Evolutionary conservation across 371 early-diverging fungal species (phyloP).

Genomic region (Cokeromyces recurvatus): DNA sequence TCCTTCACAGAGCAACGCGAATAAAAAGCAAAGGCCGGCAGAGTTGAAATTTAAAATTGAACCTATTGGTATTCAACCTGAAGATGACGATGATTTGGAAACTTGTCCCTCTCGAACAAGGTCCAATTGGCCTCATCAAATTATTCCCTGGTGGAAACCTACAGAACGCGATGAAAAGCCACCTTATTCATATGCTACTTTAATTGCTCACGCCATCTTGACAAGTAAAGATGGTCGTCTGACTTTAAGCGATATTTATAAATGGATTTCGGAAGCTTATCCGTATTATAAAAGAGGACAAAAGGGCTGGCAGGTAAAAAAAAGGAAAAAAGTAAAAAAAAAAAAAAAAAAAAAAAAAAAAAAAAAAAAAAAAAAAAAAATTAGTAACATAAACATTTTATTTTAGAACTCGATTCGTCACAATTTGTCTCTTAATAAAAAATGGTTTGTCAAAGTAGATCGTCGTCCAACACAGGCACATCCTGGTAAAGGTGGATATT

Average conservation of each 20-base stretch:
- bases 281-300: slow-evolving; percentile 74
- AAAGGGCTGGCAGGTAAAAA: slow-evolving; percentile 79
- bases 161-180: slow-evolving; percentile 60
- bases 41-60: slow-evolving; percentile 36
- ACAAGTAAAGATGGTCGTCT: slow-evolving; percentile 68
- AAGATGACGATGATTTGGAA: slow-evolving; percentile 44
- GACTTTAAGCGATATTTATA: slow-evolving; percentile 91
- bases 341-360: no score
- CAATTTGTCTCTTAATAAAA: slow-evolving; percentile 92
- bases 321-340: no score
- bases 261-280: slow-evolving; percentile 79
- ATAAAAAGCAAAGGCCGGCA: slow-evolving; percentile 8
- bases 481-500: slow-evolving; percentile 96
- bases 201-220: slow-evolving; percentile 90
- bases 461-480: slow-evolving; percentile 76
- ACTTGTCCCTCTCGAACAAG: slow-evolving; percentile 38
- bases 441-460: slow-evolving; percentile 88
- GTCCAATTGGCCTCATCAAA: slow-evolving; percentile 35
- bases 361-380: no score
- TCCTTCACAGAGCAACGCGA: not conserved
- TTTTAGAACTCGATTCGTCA: slow-evolving; percentile 96
- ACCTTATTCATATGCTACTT: slow-evolving; percentile 86
- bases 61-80: slow-evolving; percentile 33
- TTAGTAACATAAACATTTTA: no score
- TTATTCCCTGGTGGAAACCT: slow-evolving; percentile 45